phyloP scores from a whole-genome alignment of 2,329 filamentous ascomycete genomes.

The Colletotrichum liaoningense region DNA sequence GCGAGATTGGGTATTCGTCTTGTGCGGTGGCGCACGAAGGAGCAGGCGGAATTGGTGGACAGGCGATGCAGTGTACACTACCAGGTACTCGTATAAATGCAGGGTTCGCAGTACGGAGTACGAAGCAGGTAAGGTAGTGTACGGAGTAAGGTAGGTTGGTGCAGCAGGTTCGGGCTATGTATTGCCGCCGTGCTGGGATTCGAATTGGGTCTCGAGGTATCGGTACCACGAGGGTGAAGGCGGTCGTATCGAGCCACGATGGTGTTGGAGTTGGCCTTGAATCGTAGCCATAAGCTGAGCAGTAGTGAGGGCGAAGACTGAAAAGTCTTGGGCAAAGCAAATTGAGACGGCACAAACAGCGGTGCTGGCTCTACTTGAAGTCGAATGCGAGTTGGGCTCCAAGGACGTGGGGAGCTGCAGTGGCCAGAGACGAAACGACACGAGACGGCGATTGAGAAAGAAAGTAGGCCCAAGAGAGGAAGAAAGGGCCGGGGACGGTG shows the following conservation, averaged over 20 bases:
- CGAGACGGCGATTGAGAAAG: neutral
- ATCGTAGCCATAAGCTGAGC: conserved; percentile 12
- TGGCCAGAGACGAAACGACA: neutral
- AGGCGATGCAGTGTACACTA: conserved; percentile 9
- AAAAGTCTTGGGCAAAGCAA: neutral
- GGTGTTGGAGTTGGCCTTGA: conserved; percentile 1
- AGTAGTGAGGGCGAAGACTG: neutral
- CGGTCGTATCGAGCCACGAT: conserved; percentile 5
- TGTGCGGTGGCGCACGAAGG: conserved; percentile 21
- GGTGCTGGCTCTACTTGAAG: neutral
- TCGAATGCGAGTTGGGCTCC: neutral
- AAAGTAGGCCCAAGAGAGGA: neutral
- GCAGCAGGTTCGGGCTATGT: conserved; percentile 23
- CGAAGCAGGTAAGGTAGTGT: no score
- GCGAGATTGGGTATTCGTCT: conserved; percentile 18
- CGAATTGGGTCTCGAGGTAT: neutral
- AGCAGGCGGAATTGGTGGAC: neutral
- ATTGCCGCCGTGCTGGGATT: conserved; percentile 16
- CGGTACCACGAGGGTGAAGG: neutral
- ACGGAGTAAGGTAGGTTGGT: neutral
- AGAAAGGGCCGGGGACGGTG: conserved; percentile 1
- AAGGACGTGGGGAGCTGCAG: neutral
- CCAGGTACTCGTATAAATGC: conserved; percentile 29
- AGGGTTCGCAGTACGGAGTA: conserved; percentile 11
- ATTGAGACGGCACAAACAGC: neutral